Base-by-base conservation (phyloP, 495 filamentous ascomycete genomes). In the Lasiosphaeris hirsuta region DNA sequence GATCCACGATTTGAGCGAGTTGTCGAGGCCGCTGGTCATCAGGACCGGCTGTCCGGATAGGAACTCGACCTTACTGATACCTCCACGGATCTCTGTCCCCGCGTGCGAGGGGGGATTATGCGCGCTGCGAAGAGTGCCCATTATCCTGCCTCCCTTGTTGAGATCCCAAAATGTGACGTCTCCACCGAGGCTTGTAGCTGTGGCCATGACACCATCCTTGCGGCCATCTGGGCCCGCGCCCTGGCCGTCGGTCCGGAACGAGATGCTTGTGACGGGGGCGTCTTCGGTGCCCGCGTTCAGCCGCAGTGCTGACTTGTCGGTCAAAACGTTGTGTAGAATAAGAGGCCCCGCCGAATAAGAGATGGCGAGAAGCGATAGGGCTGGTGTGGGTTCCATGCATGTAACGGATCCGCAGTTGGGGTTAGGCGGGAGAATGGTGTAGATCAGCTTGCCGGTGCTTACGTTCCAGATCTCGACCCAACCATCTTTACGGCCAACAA, bases 121-220 rank as follows among this genome's bases (percentile, higher is more conserved):
- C 4, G 92, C 94, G 17, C 87, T 86, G 48, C 91, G 85, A 23
- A 97, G 79, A 10, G 92, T 77, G 17, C 92, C 92, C 67, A 84
- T 86, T 51, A 94, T 81, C 54, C 88, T 83, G 4, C 91, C 90
- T 2, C 90, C 92, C 15, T 88, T 78, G 61, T 96, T 94, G 48
- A 99, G 78, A 70, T 97, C 93, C 95, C 95, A 99, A 58, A 99
- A 82, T 1, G 90, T 96, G 41, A 97, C 82, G 73, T 97, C 92
- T 11, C 93, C 91, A 61, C 79, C 89, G 6, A 78, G 75, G 34
- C 73, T 69, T 10, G 85, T 86, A 10, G 85, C 85, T 5, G 89
- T 96, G 43, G 88, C 93, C 92, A 95, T 94, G 43, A 89, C 88
- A 44, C 92, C 90, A 10, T 88, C 76, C 57, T 82, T 82, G 49